A percentile compares a stretch with the other conserved stretches of the same genome.
Evolutionary conservation across 306 rosid genomes (phyloP).

Genomic region (Clitoria ternatea): DNA sequence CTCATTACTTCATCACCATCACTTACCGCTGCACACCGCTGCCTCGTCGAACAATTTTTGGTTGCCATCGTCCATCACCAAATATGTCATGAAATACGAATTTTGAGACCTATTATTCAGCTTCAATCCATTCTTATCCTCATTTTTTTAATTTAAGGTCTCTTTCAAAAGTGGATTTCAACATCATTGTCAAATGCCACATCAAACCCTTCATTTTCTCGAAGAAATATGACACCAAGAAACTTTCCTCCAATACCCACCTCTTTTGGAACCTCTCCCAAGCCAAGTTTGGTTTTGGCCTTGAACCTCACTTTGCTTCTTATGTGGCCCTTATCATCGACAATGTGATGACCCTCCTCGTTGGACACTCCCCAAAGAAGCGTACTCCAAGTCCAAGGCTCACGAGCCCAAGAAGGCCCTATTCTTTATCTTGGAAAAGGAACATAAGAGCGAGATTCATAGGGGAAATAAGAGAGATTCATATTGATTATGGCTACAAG

Average conservation of each 20-base stretch:
- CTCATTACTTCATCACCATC: too few species aligned
- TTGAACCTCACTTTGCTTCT: conserved; percentile 68
- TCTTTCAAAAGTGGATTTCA: too few species aligned
- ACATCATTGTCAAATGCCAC: too few species aligned
- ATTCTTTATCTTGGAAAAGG: conserved; percentile 50
- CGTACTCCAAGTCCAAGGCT: conserved; percentile 49
- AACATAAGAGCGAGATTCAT: conserved; percentile 68
- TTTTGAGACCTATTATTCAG: too few species aligned
- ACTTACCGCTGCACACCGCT: too few species aligned
- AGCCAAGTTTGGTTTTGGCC: conserved; percentile 58
- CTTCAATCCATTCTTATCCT: too few species aligned
- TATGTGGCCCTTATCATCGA: conserved; percentile 73
- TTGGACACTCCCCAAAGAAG: conserved; percentile 64
- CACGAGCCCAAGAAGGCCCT: conserved; percentile 28
- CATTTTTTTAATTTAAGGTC: too few species aligned
- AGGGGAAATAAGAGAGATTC: conserved; percentile 52
- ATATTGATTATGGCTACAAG: conserved; percentile 53
- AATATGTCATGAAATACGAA: too few species aligned
- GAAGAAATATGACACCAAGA: conserved; percentile 71
- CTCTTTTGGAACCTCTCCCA: conserved; percentile 73
- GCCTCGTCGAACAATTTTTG: too few species aligned
- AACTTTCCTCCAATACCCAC: conserved; percentile 40
- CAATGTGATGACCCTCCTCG: conserved; percentile 49
- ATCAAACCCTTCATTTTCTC: conserved; percentile 72
- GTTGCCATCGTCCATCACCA: too few species aligned